phyloP scores from a whole-genome alignment of 768 basidiomycete genomes.

The Rhodotorula toruloides region DNA sequence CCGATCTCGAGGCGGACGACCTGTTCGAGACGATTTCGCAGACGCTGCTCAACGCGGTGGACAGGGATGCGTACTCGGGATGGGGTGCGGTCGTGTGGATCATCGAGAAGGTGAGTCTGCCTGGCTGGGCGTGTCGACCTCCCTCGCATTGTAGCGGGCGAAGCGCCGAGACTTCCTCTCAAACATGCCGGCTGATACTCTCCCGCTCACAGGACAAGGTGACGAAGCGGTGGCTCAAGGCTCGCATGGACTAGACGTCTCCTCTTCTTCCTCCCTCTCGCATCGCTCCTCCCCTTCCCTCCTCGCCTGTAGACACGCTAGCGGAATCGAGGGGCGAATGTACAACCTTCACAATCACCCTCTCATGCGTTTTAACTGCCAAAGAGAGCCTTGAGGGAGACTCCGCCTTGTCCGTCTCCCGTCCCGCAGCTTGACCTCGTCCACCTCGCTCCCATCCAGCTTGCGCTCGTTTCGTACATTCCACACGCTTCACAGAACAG shows the following conservation, averaged over 20 bases:
- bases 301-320: neutral
- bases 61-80: slow-evolving; percentile 92
- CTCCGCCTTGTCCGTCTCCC: too few relatives aligned
- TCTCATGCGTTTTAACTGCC: too few relatives aligned
- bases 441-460: too few relatives aligned
- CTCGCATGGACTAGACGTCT: slow-evolving; percentile 72
- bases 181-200: too few relatives aligned
- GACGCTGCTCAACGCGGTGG: slow-evolving; percentile 83
- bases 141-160: too few relatives aligned
- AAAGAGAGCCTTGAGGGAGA: too few relatives aligned
- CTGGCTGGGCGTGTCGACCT: neutral
- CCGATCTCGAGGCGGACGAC: slow-evolving; percentile 90
- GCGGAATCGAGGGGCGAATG: neutral
- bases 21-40: slow-evolving; percentile 98
- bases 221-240: slow-evolving; percentile 79
- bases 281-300: neutral
- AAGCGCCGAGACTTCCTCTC: slow-evolving; percentile 38
- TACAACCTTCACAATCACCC: too few relatives aligned
- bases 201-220: slow-evolving; percentile 51
- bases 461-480: too few relatives aligned
- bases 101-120: slow-evolving; percentile 50
- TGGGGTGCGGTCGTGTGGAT: slow-evolving; percentile 95
- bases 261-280: neutral
- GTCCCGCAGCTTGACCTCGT: too few relatives aligned
- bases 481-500: too few relatives aligned